phyloP scores from a whole-genome alignment of 768 basidiomycete species.

The Asterophora parasitica region DNA sequence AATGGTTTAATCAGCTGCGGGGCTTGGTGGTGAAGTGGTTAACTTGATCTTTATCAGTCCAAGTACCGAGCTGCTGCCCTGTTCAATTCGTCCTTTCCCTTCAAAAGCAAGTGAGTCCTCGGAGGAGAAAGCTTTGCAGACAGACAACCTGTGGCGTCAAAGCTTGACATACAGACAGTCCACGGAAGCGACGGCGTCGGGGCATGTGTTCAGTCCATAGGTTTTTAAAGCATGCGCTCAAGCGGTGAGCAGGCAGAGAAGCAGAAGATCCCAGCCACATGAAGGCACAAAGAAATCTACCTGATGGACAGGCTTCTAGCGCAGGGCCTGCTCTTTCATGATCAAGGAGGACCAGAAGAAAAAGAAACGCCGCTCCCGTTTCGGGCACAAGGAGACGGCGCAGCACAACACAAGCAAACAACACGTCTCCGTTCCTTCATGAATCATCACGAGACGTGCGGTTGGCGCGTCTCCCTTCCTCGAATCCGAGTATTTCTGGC shows the following conservation, averaged over 20 bases:
- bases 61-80: too few relatives aligned
- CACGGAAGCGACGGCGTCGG: conserved; percentile 4
- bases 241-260: neutral
- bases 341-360: neutral
- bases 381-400: neutral
- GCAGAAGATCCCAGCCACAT: neutral
- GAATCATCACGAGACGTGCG: neutral
- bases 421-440: conserved; percentile 9
- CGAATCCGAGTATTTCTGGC: conserved; percentile 8
- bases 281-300: conserved; percentile 6
- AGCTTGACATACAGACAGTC: neutral
- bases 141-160: neutral
- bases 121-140: too few relatives aligned
- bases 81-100: too few relatives aligned
- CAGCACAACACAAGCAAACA: conserved; percentile 9
- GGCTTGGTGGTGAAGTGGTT: too few relatives aligned
- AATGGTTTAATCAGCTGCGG: too few relatives aligned
- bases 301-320: conserved; percentile 11
- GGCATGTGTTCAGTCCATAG: neutral
- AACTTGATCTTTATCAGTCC: too few relatives aligned
- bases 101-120: too few relatives aligned
- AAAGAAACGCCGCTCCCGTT: neutral
- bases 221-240: neutral
- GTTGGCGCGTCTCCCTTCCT: neutral
- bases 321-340: conserved; percentile 8